Evolutionary conservation across 139 green algal species (phyloP).

Genomic region (Haematococcus lacustris): DNA sequence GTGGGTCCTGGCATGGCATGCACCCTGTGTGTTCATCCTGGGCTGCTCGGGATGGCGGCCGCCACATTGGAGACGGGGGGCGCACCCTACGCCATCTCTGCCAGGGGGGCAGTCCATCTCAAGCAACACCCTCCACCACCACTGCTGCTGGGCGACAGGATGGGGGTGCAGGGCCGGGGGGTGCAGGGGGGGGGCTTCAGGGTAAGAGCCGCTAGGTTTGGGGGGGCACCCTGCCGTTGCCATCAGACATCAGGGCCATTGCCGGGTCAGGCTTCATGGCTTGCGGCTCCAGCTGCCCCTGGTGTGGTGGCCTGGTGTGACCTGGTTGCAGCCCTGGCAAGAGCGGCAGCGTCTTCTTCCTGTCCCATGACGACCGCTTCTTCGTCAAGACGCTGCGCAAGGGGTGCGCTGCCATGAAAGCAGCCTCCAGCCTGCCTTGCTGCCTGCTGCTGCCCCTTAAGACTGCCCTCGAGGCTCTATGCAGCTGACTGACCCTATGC

Average conservation of each 20-base stretch:
- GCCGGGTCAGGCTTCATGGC: not conserved
- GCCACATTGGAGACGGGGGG: not conserved
- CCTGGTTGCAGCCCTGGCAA: conserved; percentile 53
- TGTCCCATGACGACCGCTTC: conserved; percentile 37
- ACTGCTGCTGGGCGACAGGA: not conserved
- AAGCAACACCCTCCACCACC: not conserved
- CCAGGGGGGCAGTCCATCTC: not conserved
- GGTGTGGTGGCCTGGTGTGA: not conserved
- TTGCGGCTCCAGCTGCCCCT: not conserved
- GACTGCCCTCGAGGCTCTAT: not conserved
- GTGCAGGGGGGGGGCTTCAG: too few relatives aligned
- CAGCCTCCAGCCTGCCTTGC: not conserved
- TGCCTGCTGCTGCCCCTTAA: conserved; percentile 1
- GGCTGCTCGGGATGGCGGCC: too few relatives aligned
- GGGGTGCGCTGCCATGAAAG: not conserved
- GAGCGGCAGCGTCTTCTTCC: conserved; percentile 46
- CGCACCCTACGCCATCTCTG: not conserved
- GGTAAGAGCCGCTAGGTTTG: too few relatives aligned
- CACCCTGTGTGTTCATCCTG: not conserved
- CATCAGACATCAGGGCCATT: too few relatives aligned
- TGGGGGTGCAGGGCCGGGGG: too few relatives aligned
- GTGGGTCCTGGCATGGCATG: not conserved
- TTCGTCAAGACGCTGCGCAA: conserved; percentile 52
- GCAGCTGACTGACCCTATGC: too few relatives aligned
- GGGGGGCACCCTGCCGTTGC: too few relatives aligned